Evolutionary conservation across 495 filamentous ascomycete species (phyloP).

Genomic region (Endocarpon pusillum): DNA sequence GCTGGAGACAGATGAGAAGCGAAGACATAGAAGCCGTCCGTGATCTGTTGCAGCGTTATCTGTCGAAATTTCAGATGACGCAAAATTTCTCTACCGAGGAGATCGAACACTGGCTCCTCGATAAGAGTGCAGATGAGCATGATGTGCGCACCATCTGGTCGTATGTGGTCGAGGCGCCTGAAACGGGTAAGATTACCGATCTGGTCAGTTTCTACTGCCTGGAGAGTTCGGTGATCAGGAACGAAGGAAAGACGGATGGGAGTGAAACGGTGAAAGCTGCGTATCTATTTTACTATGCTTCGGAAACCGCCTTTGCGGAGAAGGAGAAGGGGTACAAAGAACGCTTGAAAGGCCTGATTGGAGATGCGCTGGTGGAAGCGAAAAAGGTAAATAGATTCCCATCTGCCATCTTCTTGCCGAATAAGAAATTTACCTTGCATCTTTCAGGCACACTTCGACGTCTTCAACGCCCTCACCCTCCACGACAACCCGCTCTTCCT

Average conservation of each 20-base stretch:
- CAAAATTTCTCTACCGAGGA: constrained; percentile 66
- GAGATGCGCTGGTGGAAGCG: constrained; percentile 74
- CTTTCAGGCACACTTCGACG: constrained; percentile 60
- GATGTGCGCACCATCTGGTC: constrained; percentile 76
- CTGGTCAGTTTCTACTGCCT: constrained; percentile 93
- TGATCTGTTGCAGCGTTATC: constrained; percentile 57
- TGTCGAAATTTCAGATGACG: constrained; percentile 65
- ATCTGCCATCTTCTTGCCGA: neutral
- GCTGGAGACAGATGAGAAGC: constrained; percentile 62
- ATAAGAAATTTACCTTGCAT: neutral
- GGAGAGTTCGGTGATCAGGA: constrained; percentile 76
- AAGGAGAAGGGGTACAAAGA: constrained; percentile 43
- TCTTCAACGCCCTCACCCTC: constrained; percentile 88
- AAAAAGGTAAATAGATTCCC: constrained; percentile 37
- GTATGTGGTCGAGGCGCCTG: constrained; percentile 71
- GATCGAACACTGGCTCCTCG: constrained; percentile 72
- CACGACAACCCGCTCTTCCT: constrained; percentile 90
- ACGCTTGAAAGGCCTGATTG: constrained; percentile 58
- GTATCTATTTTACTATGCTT: constrained; percentile 93
- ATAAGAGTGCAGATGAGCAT: constrained; percentile 34
- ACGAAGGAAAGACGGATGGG: no score
- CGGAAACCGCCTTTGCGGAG: constrained; percentile 54
- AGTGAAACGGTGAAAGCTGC: constrained; percentile 48
- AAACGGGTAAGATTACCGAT: constrained; percentile 72
- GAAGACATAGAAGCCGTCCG: constrained; percentile 68